Base-by-base conservation (phyloP, 2,329 filamentous ascomycete species). In the Trichophyton simii region DNA sequence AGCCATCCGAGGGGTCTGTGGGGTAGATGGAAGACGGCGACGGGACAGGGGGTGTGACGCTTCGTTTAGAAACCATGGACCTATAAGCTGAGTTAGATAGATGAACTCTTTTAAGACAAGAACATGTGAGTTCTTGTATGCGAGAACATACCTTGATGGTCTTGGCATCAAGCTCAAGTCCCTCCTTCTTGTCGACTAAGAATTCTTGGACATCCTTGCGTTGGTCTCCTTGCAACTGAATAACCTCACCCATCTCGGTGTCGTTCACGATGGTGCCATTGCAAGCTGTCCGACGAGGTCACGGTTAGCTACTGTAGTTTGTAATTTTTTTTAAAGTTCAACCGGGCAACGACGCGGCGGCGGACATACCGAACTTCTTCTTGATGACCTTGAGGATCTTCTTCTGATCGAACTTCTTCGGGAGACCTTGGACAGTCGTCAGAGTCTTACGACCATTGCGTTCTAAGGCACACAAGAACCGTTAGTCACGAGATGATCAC, bases 401-500 rank as follows among this genome's bases (percentile, higher is more conserved):
- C 86, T 96, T 97, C 80, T 94, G 91, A 80, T 96, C 92, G 75
- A 96, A 97, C 77, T 97, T 96, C 83, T 94, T 94, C 67, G 94
- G 92, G 73, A 99, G 87, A 79, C 94, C 94, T 85, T 97, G 92
- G 73, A 99, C 91, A 72, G 94, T 99, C 72, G 94, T 99, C 88
- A 99, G 84, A 82, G 94, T 97, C 86, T 99, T 99, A 79, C 94
- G 94, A 86, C 94, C 94, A 97, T 99, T 99, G 82, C 94, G 94
- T 82, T 99, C 92, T 97, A 77, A 65, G 58, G 4, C 44, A 48
- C 44, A 66, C 72, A 67, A 69, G 67, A 8, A 18, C 57, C 58
- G 55, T 59, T 38, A 42, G 15, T 54, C 58, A 25, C 57, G 58
- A 59, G 57, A 54, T 54, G 34, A 38, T 38, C 34, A 38, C 34